Evolutionary conservation across 176 grass and related monocot species (phyloP).

Genomic region (Carex myosuroides): DNA sequence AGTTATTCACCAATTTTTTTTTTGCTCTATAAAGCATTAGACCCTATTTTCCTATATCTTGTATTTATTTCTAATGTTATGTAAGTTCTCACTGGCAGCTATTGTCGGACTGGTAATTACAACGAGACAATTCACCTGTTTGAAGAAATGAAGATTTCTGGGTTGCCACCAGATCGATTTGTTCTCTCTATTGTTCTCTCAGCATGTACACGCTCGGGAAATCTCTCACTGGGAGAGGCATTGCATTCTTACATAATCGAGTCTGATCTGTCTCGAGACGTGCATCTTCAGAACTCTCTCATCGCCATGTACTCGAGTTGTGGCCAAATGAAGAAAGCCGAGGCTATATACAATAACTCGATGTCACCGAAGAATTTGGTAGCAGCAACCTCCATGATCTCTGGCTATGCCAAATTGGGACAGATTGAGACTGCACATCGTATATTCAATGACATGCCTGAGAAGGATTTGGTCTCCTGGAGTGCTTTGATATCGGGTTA

Average conservation of each 20-base stretch:
- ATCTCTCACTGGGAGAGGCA: conserved; percentile 38
- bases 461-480: conserved; percentile 78
- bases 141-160: conserved; percentile 68
- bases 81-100: conserved; percentile 35
- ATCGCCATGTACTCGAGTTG: conserved; percentile 69
- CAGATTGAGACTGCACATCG: conserved; percentile 43
- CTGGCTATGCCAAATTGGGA: conserved; percentile 64
- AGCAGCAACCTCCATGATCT: conserved; percentile 64
- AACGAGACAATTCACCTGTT: conserved; percentile 57
- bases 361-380: conserved; percentile 42
- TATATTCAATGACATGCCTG: conserved; percentile 68
- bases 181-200: conserved; percentile 62
- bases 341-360: conserved; percentile 41
- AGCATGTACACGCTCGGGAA: conserved; percentile 40
- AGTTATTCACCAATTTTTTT: not conserved
- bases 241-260: conserved; percentile 68
- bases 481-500: conserved; percentile 88
- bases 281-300: conserved; percentile 52
- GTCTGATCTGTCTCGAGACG: conserved; percentile 29
- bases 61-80: not conserved
- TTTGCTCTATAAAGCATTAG: not conserved
- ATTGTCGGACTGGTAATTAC: conserved; percentile 54
- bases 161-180: conserved; percentile 51
- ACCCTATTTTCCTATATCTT: not conserved
- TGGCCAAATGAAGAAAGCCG: conserved; percentile 44